phyloP scores from a whole-genome alignment of 1,139 yeast species.

The Pichia cactophila region DNA sequence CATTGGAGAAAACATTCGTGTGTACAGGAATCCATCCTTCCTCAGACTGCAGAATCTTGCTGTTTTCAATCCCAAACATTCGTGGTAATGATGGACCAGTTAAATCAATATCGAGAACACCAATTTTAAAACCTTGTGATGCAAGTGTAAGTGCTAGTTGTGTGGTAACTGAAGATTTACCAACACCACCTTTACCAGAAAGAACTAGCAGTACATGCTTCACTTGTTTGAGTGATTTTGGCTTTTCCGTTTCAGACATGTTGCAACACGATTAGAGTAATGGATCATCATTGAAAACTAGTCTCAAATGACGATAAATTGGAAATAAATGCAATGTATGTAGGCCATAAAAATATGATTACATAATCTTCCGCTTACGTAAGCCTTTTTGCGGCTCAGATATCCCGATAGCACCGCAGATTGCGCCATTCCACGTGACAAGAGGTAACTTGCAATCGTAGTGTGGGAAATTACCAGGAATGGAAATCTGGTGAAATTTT shows the following conservation, averaged over 20 bases:
- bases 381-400: not conserved
- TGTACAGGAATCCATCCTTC: slow-evolving; percentile 89
- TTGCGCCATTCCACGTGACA: slow-evolving; percentile 5
- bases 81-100: slow-evolving; percentile 97
- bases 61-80: slow-evolving; percentile 84
- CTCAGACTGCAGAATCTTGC: slow-evolving; percentile 72
- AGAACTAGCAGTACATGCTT: slow-evolving; percentile 75
- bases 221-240: slow-evolving; percentile 51
- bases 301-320: too few relatives aligned
- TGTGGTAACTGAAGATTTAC: slow-evolving; percentile 91
- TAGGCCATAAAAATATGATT: too few relatives aligned
- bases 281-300: too few relatives aligned
- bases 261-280: not conserved
- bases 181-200: slow-evolving; percentile 97
- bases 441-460: not conserved
- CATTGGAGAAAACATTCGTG: slow-evolving; percentile 16
- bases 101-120: slow-evolving; percentile 87
- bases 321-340: too few relatives aligned
- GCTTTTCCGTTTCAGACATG: slow-evolving; percentile 29
- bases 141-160: slow-evolving; percentile 80
- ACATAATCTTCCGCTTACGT: too few relatives aligned
- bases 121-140: slow-evolving; percentile 67
- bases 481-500: not conserved
- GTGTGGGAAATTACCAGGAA: not conserved
- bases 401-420: not conserved